These are phyloP conservation scores for Apiospora koreana DNA, from an alignment of 2,329 filamentous ascomycete species.

Conservation along the genomic window DNA sequence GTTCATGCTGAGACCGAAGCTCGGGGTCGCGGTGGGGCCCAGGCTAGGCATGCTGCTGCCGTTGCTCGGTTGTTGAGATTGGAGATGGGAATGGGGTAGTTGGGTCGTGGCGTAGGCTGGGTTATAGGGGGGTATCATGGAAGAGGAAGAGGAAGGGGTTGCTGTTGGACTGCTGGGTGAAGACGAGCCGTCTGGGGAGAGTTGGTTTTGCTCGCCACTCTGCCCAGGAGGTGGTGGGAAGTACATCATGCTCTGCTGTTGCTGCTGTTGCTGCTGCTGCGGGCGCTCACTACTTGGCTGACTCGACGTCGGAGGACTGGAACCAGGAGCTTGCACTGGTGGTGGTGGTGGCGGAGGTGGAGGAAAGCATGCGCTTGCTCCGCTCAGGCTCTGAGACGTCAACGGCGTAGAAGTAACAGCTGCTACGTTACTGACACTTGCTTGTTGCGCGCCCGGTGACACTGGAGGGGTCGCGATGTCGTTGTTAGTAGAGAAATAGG, in stretches of 20 bases:
- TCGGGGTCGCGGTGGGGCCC: conserved; percentile 1
- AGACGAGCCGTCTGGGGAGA: background rate
- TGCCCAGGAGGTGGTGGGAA: background rate
- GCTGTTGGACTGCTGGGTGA: background rate
- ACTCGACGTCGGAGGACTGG: background rate
- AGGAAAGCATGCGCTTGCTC: background rate
- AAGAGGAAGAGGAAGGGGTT: background rate
- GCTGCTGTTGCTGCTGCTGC: background rate
- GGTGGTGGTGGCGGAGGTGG: background rate
- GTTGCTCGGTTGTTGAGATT: background rate
- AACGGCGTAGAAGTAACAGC: background rate
- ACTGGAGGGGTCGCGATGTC: background rate
- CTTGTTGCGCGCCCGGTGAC: background rate
- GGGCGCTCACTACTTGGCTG: background rate
- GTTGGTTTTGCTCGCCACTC: background rate
- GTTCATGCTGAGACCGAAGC: conserved; percentile 4
- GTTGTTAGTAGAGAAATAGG: background rate
- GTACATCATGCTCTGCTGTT: background rate
- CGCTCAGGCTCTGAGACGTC: background rate
- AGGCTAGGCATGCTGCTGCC: background rate
- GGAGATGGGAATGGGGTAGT: background rate
- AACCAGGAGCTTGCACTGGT: background rate
- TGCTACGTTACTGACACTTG: background rate
- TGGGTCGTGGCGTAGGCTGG: background rate
- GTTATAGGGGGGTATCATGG: background rate